Evolutionary conservation across 1,284 basidiomycete genomes (phyloP), one percentile per base, ranked within the genome.

Genomic region (Coniophora puteana): DNA sequence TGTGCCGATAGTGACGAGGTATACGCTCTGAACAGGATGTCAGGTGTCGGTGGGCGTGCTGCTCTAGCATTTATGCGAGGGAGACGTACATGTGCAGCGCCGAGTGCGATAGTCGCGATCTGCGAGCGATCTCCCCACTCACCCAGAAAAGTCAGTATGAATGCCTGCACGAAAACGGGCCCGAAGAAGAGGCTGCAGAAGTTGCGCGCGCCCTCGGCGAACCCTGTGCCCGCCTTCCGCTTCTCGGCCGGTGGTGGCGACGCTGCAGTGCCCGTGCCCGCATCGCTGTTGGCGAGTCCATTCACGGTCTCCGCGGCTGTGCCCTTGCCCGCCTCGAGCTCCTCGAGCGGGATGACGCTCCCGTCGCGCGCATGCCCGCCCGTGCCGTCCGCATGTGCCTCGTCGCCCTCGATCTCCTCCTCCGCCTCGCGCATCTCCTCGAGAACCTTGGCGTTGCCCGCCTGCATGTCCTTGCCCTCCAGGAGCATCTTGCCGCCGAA

Each of bases 71-170:
- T 14, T 10, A 27, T 22, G 8, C 31, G 25, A 27, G 25, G 31
- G 28, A 35, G 16, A 58, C 86, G 53, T 57, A 97, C 94, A 69
- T 98, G 92, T 18, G 95, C 92, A 25, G 95, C 94, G 2, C 89
- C 96, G 36, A 99, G 73, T 3, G 93, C 94, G 51, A 99, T 97
- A 0, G 95, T 99, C 1, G 96, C 89, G 53, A 99, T 95, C 67
- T 99, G 96, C 57, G 89, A 93, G 32, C 95, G 71, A 66, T 99
- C 96, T 1, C 95, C 96, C 95, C 95, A 99, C 65, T 99, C 95
- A 17, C 94, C 96, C 10, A 99, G 72, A 65, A 99, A 99, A 0
- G 95, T 98, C 43, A 99, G 72, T 27, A 95, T 69, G 53, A 99
- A 99, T 0, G 93, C 83, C 64, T 99, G 94, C 3, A 95, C 93